Evolutionary conservation across 768 basidiomycete species (phyloP).

Genomic region (Porphyrellus cyaneotinctus): DNA sequence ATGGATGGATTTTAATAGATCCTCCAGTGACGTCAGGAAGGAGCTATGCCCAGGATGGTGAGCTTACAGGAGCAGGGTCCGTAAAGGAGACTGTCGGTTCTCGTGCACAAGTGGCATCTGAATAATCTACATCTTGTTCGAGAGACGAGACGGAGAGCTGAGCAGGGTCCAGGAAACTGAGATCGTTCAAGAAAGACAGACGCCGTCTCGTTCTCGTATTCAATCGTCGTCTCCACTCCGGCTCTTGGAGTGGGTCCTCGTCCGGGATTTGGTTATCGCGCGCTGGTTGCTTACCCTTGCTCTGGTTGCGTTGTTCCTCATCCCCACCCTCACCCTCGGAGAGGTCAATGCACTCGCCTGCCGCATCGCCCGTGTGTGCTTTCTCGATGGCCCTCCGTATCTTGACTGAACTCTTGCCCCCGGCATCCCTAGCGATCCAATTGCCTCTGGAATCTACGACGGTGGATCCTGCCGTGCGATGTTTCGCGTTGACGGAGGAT

Average conservation of each 20-base stretch:
- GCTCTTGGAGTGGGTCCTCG: slow-evolving; percentile 10
- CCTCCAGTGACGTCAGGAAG: slow-evolving; percentile 35
- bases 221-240: slow-evolving; percentile 11
- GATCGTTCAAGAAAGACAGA: slow-evolving; percentile 44
- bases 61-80: slow-evolving; percentile 51
- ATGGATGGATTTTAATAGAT: slow-evolving; percentile 50
- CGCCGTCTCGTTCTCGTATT: slow-evolving; percentile 36
- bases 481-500: slow-evolving; percentile 33
- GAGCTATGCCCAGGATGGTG: not conserved
- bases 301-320: slow-evolving; percentile 12
- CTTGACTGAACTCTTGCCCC: slow-evolving; percentile 44
- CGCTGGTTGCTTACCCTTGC: slow-evolving; percentile 27
- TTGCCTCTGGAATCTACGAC: slow-evolving; percentile 50
- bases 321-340: slow-evolving; percentile 20
- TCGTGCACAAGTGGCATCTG: slow-evolving; percentile 2
- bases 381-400: slow-evolving; percentile 28
- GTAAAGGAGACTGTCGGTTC: slow-evolving; percentile 19
- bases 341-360: slow-evolving; percentile 23
- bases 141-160: slow-evolving; percentile 6
- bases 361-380: slow-evolving; percentile 21
- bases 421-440: slow-evolving; percentile 67
- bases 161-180: slow-evolving; percentile 50
- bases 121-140: slow-evolving; percentile 4
- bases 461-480: slow-evolving; percentile 33
- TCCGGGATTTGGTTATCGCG: slow-evolving; percentile 9